Percentiles rank a stretch among this genome's conserved stretches.
These are phyloP conservation scores for Solanum chilense DNA, from an alignment of 257 asterid species.

Conservation along the genomic window DNA sequence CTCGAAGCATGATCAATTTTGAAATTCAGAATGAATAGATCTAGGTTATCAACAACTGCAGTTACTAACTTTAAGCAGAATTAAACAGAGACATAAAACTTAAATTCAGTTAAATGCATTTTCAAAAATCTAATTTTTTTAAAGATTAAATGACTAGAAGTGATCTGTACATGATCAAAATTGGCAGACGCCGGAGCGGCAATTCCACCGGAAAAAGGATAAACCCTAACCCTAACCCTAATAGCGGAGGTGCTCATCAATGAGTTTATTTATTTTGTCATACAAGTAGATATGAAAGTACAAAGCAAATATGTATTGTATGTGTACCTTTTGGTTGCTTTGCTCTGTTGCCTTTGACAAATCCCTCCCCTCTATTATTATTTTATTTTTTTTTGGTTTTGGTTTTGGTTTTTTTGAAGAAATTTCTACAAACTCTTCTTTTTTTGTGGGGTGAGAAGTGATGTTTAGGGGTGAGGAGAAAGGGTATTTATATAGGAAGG, in stretches of 20 bases:
- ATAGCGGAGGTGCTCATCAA: background rate
- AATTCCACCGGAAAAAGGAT: background rate
- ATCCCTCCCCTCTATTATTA: background rate
- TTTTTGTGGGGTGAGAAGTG: background rate
- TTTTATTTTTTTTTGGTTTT: background rate
- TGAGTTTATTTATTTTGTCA: background rate
- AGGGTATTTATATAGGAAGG: background rate
- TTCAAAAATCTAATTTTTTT: background rate
- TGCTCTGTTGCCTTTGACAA: background rate
- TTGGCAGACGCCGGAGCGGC: background rate
- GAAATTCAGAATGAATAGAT: background rate
- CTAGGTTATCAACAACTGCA: background rate
- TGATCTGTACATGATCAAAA: background rate
- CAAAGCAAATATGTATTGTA: background rate
- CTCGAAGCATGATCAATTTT: background rate
- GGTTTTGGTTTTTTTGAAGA: background rate
- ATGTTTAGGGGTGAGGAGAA: background rate
- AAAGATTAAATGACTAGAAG: background rate
- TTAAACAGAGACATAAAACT: background rate
- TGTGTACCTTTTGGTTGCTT: background rate
- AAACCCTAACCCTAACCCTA: background rate
- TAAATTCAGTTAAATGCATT: background rate
- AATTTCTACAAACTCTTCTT: background rate
- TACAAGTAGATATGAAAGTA: background rate
- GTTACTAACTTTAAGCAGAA: background rate